phyloP scores from a whole-genome alignment of 2,329 filamentous ascomycete species.

The Ophiostoma populinum region DNA sequence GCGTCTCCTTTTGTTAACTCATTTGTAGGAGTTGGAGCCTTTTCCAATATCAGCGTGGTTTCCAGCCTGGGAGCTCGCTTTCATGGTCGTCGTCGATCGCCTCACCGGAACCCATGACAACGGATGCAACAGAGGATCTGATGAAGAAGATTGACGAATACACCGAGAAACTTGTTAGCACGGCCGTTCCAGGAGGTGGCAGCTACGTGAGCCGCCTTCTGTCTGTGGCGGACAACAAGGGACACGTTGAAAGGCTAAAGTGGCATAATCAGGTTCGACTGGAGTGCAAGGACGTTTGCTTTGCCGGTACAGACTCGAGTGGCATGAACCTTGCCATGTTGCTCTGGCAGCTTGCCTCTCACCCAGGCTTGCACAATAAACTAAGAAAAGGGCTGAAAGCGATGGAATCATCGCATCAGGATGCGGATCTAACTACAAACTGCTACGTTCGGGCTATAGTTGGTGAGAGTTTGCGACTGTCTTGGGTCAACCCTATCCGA shows the following conservation, averaged over 20 bases:
- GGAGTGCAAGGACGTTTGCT: conserved; percentile 9
- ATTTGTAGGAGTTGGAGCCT: conserved; percentile 9
- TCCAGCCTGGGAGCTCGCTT: conserved; percentile 3
- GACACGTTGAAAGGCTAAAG: background rate
- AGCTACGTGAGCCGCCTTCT: conserved; percentile 8
- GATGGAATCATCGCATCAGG: background rate
- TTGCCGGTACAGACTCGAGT: conserved; percentile 9
- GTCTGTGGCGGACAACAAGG: background rate
- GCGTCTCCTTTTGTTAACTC: conserved; percentile 9
- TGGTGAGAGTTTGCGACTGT: conserved; percentile 10
- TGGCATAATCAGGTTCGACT: conserved; percentile 1
- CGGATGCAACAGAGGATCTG: background rate
- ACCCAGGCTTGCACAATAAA: background rate
- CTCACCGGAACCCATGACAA: conserved; percentile 3
- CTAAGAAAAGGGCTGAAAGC: background rate
- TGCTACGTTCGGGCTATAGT: conserved; percentile 10
- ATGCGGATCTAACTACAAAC: background rate
- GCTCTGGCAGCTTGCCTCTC: conserved; percentile 5
- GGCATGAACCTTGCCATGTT: conserved; percentile 9
- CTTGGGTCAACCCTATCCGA: conserved; percentile 9
- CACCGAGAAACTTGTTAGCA: conserved; percentile 2
- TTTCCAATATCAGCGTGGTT: conserved; percentile 7
- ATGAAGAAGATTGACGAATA: conserved; percentile 6
- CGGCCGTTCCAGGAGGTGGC: background rate
- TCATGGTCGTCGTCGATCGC: conserved; percentile 6